Base-by-base conservation (phyloP, 306 rosid species). In the Lathyrus tuberosus region DNA sequence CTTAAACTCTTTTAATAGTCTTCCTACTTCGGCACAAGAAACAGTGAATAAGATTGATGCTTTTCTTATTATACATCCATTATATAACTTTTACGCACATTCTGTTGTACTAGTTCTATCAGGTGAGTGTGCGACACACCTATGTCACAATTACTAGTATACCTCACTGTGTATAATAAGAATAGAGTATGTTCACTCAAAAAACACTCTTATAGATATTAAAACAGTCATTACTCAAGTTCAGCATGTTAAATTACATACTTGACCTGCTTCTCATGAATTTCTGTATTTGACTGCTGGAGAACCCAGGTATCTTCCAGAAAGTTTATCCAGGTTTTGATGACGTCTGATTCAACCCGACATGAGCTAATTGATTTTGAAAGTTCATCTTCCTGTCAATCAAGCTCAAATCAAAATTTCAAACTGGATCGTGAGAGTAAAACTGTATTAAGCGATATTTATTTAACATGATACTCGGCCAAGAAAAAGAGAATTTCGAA, bases 251-350 rank as follows among this genome's bases (percentile, higher is more conserved):
- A 52, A 73, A 59, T 48, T 67, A 84, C 96, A 46, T 80, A 94
- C 99, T 83, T 88, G 92, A 78, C 74, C 73, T 84, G 89, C 82
- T 94, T 94, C 85, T 87, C 96, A 48, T 79, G 80, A 62, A 16
- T 77, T 61, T 88, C 96, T 62, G 85, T 74, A 82, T 84, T 73
- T 38, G 93, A 91, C 81, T 75, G 69, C 72, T 84, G 92, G 63
- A 94, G 85, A 75, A 79, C 81, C 99, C 99, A 94, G 31, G 97
- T 91, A 80, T 94, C 99, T 82, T 94, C 97, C 81, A 94, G 88
- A 87, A 94, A 94, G 72, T 88, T 94, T 63, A 87, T 77, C 99
- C 99, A 94, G 56, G 94, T 91, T 67, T 70, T 83, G 72, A 94
- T 66, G 78, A 94, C 87, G 81, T 83, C 96, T 18, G 95, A 91